Evolutionary conservation across 495 filamentous ascomycete genomes (phyloP), one percentile per base, ranked within the genome.

Genomic region (Lentithecium fluviatile): DNA sequence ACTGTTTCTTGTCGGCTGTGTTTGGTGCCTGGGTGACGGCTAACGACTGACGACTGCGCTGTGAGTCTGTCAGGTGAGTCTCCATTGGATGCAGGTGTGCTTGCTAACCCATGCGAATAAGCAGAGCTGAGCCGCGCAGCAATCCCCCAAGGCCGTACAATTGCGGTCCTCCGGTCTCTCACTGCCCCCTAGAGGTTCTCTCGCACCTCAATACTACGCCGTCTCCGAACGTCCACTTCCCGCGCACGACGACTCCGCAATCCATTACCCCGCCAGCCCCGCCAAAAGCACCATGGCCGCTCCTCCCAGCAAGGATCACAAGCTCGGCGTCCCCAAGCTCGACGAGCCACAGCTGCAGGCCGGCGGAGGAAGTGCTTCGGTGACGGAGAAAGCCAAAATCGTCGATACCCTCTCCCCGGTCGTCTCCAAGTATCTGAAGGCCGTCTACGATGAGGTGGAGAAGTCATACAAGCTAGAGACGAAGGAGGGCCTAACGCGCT

Each of bases 261-360:
- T 32, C 10, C 29, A 32, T n/a, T n/a, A 26, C 15, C 20, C 53
- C 6, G 55, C 45, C 36, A 20, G 21, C 26, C 49, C 15, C 11
- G 34, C 15, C 15, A 42, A 24, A 34, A 15, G 4, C 38, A 25
- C 11, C 8, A 25, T 38, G 17, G 20, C 24, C 49, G 2, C 25
- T 52, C 49, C 23, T 7, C 49, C 24, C 26, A 45, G 43, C 38
- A 48, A 48, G 47, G 49, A 58, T 42, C 45, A 20, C 26, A 62
- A 58, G 29, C 26, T 65, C 29, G 52, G 61, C 29, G 51, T 53
- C 19, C 62, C 62, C 17, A 65, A 62, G 36, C 52, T 63, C 61
- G 66, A 57, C 62, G 24, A 58, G 48, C 58, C 66, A 20, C 55
- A 65, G 29, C 62, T 65, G 19, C 66, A 69, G 48, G 66, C 66